These are phyloP conservation scores for Globomyces pollinis-pini DNA, from an alignment of 192 early-diverging fungal genomes.

Conservation along the genomic window DNA sequence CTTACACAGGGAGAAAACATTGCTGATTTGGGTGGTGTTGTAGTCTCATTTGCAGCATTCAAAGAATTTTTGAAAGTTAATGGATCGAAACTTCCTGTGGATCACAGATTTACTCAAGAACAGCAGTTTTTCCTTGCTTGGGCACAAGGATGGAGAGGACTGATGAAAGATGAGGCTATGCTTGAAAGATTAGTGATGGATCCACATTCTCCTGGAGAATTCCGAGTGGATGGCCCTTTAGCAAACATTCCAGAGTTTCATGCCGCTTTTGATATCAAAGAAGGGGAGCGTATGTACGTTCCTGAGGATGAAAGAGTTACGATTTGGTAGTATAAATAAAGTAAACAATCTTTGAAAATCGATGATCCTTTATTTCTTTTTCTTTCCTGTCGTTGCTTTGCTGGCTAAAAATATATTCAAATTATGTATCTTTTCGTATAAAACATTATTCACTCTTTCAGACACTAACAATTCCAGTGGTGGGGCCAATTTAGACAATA, in stretches of 20 bases:
- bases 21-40: constrained; percentile 31
- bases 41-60: neutral
- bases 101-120: constrained; percentile 9
- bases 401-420: neutral
- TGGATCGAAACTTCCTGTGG: neutral
- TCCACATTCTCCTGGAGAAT: constrained; percentile 6
- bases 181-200: neutral
- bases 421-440: neutral
- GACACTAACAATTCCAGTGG: neutral
- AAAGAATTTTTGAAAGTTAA: neutral
- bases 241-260: constrained; percentile 1
- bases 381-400: neutral
- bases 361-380: constrained; percentile 1
- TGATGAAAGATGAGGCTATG: neutral
- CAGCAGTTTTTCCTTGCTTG: constrained; percentile 9
- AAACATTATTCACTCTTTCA: neutral
- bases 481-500: neutral
- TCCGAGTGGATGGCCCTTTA: neutral
- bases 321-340: neutral
- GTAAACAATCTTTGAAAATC: neutral
- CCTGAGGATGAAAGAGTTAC: neutral
- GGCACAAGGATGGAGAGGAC: constrained; percentile 9
- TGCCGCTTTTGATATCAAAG: neutral
- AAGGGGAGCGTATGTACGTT: neutral
- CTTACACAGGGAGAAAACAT: constrained; percentile 26